A percentile compares a stretch with the other conserved stretches of the same genome.
phyloP scores from a whole-genome alignment of 306 rosid species.

The Prunus mira region DNA sequence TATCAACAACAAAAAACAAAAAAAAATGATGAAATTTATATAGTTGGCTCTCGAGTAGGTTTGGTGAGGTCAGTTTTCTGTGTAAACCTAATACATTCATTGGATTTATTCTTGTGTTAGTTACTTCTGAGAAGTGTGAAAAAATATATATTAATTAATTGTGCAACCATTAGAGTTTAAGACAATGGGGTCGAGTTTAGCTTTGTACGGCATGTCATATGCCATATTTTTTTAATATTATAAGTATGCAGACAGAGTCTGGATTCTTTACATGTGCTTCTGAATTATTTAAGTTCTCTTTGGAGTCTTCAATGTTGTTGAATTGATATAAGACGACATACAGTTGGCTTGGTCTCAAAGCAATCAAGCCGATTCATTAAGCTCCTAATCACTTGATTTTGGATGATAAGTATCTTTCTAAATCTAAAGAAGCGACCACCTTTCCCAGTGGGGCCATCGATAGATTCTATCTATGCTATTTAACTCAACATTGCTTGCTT shows the following conservation, averaged over 20 bases:
- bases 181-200: conserved; percentile 13
- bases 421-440: background rate
- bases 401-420: conserved; percentile 2
- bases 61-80: conserved; percentile 53
- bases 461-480: background rate
- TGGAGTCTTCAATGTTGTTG: conserved; percentile 20
- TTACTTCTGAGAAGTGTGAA: conserved; percentile 62
- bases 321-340: background rate
- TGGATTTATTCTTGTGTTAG: conserved; percentile 96
- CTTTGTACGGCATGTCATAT: conserved; percentile 42
- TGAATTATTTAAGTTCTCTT: conserved; percentile 7
- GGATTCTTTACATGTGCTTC: conserved; percentile 35
- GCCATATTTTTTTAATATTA: conserved; percentile 21
- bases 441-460: background rate
- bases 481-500: background rate
- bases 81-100: conserved; percentile 66
- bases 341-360: conserved; percentile 12
- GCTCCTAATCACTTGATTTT: background rate
- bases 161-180: conserved; percentile 41
- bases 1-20: conserved; percentile 19
- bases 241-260: conserved; percentile 30
- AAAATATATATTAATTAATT: conserved; percentile 43
- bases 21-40: conserved; percentile 26
- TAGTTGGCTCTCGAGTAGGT: conserved; percentile 64
- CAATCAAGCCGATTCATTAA: background rate